Conservation (phyloP, 23 red algal species). For the Pyropia haitanensis region DNA sequence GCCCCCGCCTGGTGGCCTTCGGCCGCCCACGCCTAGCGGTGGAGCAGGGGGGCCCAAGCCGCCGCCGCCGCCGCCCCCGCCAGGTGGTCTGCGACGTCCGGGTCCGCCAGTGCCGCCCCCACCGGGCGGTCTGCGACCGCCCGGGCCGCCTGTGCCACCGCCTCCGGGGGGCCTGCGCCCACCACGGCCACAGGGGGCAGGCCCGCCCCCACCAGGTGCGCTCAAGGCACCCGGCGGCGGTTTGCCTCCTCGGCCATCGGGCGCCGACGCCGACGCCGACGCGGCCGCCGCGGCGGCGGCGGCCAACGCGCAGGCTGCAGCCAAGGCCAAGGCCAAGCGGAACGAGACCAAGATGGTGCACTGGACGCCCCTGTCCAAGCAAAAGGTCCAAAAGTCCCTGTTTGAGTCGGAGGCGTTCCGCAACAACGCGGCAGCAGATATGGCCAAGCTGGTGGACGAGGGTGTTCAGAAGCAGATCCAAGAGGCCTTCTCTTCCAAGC, state of each 20-base stretch:
- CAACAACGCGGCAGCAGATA: conserved; percentile 14
- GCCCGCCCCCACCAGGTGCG: conserved; percentile 23
- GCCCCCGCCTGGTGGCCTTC: background rate
- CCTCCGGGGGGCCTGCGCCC: conserved; percentile 11
- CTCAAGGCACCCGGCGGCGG: conserved; percentile 22
- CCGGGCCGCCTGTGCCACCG: conserved; percentile 28
- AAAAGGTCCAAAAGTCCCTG: conserved; percentile 69
- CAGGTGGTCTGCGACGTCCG: conserved; percentile 42
- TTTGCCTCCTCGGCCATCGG: background rate
- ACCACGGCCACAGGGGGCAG: background rate
- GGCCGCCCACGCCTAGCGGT: background rate
- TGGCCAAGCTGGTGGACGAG: conserved; percentile 20
- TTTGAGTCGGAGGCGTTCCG: conserved; percentile 63
- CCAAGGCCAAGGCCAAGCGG: conserved; percentile 24
- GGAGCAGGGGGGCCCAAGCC: background rate
- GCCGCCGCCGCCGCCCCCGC: conserved; percentile 28
- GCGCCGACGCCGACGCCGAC: background rate
- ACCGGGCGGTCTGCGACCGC: conserved; percentile 5
- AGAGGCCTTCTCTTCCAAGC: conserved; percentile 63
- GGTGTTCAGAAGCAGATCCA: conserved; percentile 59
- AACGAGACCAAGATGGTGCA: conserved; percentile 83
- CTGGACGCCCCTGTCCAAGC: conserved; percentile 73
- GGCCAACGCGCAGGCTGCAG: conserved; percentile 5
- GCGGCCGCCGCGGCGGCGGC: background rate
- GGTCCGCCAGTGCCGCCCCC: background rate